Evolutionary conservation across 2,329 filamentous ascomycete species (phyloP).

Genomic region (Apiospora phragmitis): DNA sequence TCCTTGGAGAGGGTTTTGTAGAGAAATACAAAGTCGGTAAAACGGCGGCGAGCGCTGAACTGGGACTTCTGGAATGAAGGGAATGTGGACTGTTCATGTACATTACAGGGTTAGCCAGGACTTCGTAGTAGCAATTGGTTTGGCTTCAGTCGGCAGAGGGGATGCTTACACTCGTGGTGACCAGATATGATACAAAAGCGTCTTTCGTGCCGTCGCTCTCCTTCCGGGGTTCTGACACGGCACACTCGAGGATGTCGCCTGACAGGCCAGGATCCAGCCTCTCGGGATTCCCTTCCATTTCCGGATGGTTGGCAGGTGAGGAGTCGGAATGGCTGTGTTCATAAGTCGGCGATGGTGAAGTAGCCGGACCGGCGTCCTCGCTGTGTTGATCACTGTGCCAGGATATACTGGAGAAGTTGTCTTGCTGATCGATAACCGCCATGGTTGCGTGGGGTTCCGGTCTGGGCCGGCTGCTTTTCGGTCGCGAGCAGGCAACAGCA

Average conservation of each 20-base stretch:
- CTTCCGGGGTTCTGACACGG: constrained; percentile 81
- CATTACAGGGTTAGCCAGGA: constrained; percentile 14
- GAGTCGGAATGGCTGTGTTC: constrained; percentile 23
- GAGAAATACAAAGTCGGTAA: constrained; percentile 96
- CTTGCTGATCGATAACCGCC: constrained; percentile 53
- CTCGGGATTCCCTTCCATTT: constrained; percentile 48
- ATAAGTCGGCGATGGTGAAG: constrained; percentile 21
- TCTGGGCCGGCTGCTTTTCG: neutral
- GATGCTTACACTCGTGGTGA: constrained; percentile 77
- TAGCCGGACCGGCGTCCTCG: constrained; percentile 32
- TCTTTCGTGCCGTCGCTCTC: constrained; percentile 97
- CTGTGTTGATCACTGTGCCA: constrained; percentile 68
- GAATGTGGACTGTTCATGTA: constrained; percentile 77
- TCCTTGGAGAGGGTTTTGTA: constrained; percentile 87
- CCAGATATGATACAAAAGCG: constrained; percentile 92
- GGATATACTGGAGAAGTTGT: constrained; percentile 79
- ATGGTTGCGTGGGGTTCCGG: constrained; percentile 25
- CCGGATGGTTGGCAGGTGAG: constrained; percentile 30
- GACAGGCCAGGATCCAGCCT: constrained; percentile 58
- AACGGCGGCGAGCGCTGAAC: constrained; percentile 82
- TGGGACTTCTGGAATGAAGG: constrained; percentile 83
- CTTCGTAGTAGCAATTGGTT: neutral
- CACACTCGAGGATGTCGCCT: constrained; percentile 78
- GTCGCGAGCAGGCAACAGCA: neutral
- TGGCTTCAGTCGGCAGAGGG: neutral